These are phyloP conservation scores for Lecanosticta acicola DNA, from an alignment of 2,329 filamentous ascomycete species.

Conservation along the genomic window DNA sequence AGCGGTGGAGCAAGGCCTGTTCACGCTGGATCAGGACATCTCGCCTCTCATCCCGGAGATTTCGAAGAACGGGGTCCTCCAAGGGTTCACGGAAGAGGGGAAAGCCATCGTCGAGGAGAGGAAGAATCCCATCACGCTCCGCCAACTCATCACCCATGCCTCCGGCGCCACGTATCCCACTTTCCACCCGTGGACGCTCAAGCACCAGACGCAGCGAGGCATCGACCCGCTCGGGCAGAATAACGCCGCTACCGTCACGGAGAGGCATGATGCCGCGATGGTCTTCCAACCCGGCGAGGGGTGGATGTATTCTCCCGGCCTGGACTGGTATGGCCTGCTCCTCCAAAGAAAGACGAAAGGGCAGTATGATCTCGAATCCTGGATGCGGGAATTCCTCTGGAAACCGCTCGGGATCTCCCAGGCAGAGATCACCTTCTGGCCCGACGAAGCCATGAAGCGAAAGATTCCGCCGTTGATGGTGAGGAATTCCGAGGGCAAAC, in stretches of 20 bases:
- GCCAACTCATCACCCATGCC: constrained; percentile 49
- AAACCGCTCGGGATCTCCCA: constrained; percentile 39
- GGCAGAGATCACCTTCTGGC: constrained; percentile 29
- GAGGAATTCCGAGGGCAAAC: constrained; percentile 18
- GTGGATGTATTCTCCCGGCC: constrained; percentile 47
- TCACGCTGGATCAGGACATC: constrained; percentile 46
- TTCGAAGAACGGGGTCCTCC: constrained; percentile 44
- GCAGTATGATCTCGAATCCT: constrained; percentile 29
- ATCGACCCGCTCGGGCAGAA: neutral
- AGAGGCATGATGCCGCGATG: constrained; percentile 43
- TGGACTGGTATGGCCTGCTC: constrained; percentile 52
- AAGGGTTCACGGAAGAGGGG: constrained; percentile 41
- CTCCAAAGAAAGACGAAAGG: constrained; percentile 45
- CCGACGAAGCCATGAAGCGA: constrained; percentile 15
- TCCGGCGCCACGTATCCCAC: constrained; percentile 47
- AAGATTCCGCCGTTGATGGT: constrained; percentile 20
- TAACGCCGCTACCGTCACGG: constrained; percentile 35
- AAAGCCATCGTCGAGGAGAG: constrained; percentile 29
- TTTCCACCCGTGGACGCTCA: constrained; percentile 33
- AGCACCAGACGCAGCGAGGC: constrained; percentile 17
- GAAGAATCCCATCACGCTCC: constrained; percentile 44
- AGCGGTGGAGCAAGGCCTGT: constrained; percentile 48
- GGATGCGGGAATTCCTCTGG: constrained; percentile 42
- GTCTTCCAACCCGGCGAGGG: constrained; percentile 47
- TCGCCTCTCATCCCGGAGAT: constrained; percentile 46